Conservation (phyloP, 768 basidiomycete genomes). For the Boletus bicolor region DNA sequence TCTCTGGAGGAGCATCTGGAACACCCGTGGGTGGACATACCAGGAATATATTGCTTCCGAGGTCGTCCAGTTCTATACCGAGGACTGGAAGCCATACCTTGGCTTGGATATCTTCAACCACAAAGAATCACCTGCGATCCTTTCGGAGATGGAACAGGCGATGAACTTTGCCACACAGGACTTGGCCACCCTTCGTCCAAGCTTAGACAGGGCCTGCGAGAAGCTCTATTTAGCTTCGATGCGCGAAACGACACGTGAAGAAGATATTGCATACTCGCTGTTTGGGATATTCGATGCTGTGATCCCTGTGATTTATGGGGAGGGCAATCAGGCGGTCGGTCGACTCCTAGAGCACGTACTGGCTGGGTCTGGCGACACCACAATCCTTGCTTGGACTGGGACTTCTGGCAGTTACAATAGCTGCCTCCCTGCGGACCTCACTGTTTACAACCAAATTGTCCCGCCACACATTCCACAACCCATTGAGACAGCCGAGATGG, state of each 20-base stretch:
- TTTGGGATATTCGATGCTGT: too few relatives aligned
- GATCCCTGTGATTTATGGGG: too few relatives aligned
- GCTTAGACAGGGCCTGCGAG: conserved; percentile 5
- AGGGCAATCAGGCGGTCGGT: neutral
- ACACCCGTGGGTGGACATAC: neutral
- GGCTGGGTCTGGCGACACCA: neutral
- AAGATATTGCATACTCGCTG: too few relatives aligned
- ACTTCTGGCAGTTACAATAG: neutral
- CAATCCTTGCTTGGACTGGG: conserved; percentile 11
- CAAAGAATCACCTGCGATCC: neutral
- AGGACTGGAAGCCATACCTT: too few relatives aligned
- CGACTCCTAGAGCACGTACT: conserved; percentile 8
- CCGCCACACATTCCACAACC: neutral
- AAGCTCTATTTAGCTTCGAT: conserved; percentile 6
- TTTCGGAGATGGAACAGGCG: conserved; percentile 1
- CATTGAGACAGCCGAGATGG: neutral
- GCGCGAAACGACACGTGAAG: neutral
- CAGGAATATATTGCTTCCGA: too few relatives aligned
- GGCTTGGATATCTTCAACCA: too few relatives aligned
- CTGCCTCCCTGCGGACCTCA: neutral
- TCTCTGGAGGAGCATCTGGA: conserved; percentile 7
- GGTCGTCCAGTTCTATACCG: too few relatives aligned
- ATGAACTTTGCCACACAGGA: neutral
- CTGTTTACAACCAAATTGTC: neutral
- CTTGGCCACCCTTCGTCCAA: neutral